Conservation (phyloP, 805 yeast genomes). For the Limtongia smithiae region DNA sequence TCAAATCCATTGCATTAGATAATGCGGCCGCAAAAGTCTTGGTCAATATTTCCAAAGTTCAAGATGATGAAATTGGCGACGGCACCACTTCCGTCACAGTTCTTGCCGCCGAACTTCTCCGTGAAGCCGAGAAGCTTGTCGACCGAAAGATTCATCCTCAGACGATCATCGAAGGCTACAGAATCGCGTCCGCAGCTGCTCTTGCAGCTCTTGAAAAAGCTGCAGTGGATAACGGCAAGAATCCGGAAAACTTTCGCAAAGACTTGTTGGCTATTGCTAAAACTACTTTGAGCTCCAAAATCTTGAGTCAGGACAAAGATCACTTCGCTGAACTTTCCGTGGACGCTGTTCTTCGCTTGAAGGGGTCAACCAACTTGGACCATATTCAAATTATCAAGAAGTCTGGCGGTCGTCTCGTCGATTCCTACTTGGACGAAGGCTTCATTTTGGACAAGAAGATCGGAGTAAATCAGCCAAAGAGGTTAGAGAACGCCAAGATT, state of each 20-base stretch:
- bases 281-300: constrained; percentile 90
- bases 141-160: constrained; percentile 96
- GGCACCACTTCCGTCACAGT: constrained; percentile 97
- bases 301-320: constrained; percentile 90
- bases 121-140: constrained; percentile 91
- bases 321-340: constrained; percentile 87
- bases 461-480: constrained; percentile 92
- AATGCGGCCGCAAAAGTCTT: constrained; percentile 96
- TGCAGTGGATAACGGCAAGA: constrained; percentile 68
- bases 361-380: constrained; percentile 82
- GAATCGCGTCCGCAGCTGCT: constrained; percentile 86
- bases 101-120: constrained; percentile 87
- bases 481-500: constrained; percentile 74
- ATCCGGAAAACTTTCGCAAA: constrained; percentile 58
- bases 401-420: constrained; percentile 86
- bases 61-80: constrained; percentile 98
- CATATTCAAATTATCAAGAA: constrained; percentile 92
- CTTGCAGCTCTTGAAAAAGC: constrained; percentile 68
- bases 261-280: constrained; percentile 85
- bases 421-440: constrained; percentile 94
- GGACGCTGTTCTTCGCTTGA: constrained; percentile 83
- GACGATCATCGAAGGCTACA: constrained; percentile 91
- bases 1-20: constrained; percentile 89
- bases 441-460: constrained; percentile 86
- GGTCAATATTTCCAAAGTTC: constrained; percentile 92